Conservation (phyloP, 2,329 filamentous ascomycete genomes). For the Botrytis paeoniae region DNA sequence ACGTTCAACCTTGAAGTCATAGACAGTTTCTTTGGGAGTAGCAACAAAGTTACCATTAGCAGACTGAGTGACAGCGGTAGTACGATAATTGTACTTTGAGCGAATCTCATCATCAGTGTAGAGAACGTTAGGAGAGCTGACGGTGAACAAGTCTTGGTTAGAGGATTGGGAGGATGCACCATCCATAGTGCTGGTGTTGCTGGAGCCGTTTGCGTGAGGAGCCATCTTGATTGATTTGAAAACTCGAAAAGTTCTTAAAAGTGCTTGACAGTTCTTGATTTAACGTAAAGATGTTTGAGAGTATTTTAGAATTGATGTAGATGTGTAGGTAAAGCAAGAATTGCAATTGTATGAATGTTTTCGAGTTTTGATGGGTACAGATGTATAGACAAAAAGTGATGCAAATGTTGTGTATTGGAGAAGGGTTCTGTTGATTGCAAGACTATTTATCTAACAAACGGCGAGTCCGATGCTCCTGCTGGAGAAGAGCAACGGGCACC, state of each 20-base stretch:
- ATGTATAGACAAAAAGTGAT: slow-evolving; percentile 20
- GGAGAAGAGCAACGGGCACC: slow-evolving; percentile 90
- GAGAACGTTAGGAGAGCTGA: slow-evolving; percentile 86
- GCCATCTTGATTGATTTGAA: slow-evolving; percentile 64
- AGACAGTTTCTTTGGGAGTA: slow-evolving; percentile 81
- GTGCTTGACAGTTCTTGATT: slow-evolving; percentile 18
- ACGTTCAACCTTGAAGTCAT: slow-evolving; percentile 97
- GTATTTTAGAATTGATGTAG: slow-evolving; percentile 18
- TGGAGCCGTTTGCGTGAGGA: slow-evolving; percentile 74
- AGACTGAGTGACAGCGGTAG: slow-evolving; percentile 71
- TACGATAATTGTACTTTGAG: slow-evolving; percentile 95
- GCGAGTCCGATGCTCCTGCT: slow-evolving; percentile 74
- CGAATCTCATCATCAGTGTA: slow-evolving; percentile 87
- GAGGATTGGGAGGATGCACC: slow-evolving; percentile 42
- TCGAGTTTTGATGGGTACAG: slow-evolving; percentile 22
- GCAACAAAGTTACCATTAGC: slow-evolving; percentile 76
- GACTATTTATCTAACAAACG: slow-evolving; percentile 52
- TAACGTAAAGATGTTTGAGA: slow-evolving; percentile 5
- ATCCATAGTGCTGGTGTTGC: slow-evolving; percentile 58
- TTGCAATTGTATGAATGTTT: slow-evolving; percentile 28
- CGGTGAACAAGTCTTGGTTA: slow-evolving; percentile 70
- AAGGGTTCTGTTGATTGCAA: slow-evolving; percentile 11
- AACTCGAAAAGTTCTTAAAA: slow-evolving; percentile 21
- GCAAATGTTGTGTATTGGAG: slow-evolving; percentile 14
- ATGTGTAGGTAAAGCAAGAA: slow-evolving; percentile 16